These are phyloP conservation scores for Trichosanthes cucumerina DNA, from an alignment of 306 rosid species.

Conservation along the genomic window DNA sequence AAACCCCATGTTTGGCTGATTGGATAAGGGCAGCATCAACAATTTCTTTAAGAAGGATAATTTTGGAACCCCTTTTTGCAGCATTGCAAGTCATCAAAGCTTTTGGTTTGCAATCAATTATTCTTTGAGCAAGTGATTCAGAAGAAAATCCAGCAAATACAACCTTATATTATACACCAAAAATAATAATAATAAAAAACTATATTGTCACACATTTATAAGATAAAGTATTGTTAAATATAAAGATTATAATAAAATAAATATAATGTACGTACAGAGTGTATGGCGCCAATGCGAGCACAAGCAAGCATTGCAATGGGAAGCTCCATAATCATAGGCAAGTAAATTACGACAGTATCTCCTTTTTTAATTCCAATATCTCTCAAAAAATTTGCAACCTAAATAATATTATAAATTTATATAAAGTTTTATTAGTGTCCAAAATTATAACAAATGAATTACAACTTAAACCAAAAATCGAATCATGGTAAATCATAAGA, in stretches of 20 bases:
- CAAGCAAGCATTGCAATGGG: slow-evolving; percentile 97
- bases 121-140: slow-evolving; percentile 79
- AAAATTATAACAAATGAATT: too few relatives aligned
- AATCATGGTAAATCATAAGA: too few relatives aligned
- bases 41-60: slow-evolving; percentile 60
- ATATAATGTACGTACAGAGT: slow-evolving; percentile 42
- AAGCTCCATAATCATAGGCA: slow-evolving; percentile 94
- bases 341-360: slow-evolving; percentile 71
- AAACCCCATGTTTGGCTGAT: slow-evolving; percentile 44
- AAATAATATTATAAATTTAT: not conserved
- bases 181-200: slow-evolving; percentile 13
- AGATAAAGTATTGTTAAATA: too few relatives aligned
- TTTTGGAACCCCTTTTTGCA: slow-evolving; percentile 77
- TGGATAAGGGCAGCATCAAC: slow-evolving; percentile 65
- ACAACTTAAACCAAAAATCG: too few relatives aligned
- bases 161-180: slow-evolving; percentile 35
- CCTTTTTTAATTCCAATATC: slow-evolving; percentile 70
- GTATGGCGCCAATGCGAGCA: slow-evolving; percentile 93
- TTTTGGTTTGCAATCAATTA: slow-evolving; percentile 78
- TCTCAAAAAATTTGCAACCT: slow-evolving; percentile 81
- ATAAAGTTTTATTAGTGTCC: not conserved
- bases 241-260: not conserved
- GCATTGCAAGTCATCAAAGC: slow-evolving; percentile 83
- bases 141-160: slow-evolving; percentile 96
- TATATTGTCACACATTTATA: too few relatives aligned